Base-by-base conservation (phyloP, 2,329 filamentous ascomycete species). In the Cladophialophora exuberans region DNA sequence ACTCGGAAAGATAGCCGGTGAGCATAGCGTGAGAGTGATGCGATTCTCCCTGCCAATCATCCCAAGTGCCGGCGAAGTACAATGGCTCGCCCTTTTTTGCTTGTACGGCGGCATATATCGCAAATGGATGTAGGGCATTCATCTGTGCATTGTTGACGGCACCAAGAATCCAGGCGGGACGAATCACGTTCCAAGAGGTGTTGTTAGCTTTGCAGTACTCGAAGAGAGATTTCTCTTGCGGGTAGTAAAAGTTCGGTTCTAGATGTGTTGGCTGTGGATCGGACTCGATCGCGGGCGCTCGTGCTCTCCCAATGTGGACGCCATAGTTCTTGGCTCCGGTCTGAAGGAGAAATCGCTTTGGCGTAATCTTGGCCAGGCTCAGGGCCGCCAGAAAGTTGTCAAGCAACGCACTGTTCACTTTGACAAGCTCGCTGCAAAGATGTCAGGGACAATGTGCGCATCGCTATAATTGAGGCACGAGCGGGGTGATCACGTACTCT, bases 231-330 rank as follows among this genome's bases (percentile, higher is more conserved):
- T 82, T 78, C 67, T 82, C 79, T 67, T 83, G 79, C 0, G 71
- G 66, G 59, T 81, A 82, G 70, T 82, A 83, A 66, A 83, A 82
- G 65, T 82, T 82, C 1, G 75, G 73, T 53, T 76, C 75, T 0
- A 78, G 67, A 38, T 62, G 62, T 4, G 64, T 62, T 3, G 76
- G 66, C 9, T 77, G 70, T 3, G 74, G 72, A 54, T 78, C 76
- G 6, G 69, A 70, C 62, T 82, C 79, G 48, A 76, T 70, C 38
- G 72, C 72, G 0, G 78, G 79, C 2, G 70, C 69, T 1, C 69
- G 63, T 0, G 70, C 60, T 0, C 76, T 76, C 2, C 78, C 78
- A 25, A 79, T 68, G 57, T 82, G 78, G 3, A 78, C 62, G 36
- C 73, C 77, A 66, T 81, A 82, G 62, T 81, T 76, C 67, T 82